phyloP scores from a whole-genome alignment of 2,329 filamentous ascomycete genomes.

The Fusarium ramigenum region DNA sequence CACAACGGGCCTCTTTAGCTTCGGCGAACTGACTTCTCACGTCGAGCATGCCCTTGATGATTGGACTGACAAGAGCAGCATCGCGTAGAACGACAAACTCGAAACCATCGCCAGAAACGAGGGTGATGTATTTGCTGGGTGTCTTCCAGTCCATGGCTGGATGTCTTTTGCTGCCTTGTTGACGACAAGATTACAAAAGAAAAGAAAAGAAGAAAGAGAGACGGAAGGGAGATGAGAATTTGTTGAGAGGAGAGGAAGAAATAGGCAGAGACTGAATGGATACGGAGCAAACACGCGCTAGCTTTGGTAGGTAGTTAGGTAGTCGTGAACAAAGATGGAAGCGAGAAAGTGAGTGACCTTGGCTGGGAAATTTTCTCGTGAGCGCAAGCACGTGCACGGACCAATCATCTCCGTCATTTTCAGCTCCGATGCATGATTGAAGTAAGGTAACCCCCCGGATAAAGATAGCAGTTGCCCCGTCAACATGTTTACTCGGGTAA shows the following conservation, averaged over 20 bases:
- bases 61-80: constrained; percentile 73
- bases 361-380: constrained; percentile 32
- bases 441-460: constrained; percentile 5
- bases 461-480: constrained; percentile 45
- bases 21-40: constrained; percentile 74
- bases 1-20: constrained; percentile 69
- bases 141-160: constrained; percentile 37
- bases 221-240: not conserved
- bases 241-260: constrained; percentile 10
- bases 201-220: constrained; percentile 7
- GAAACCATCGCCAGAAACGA: constrained; percentile 78
- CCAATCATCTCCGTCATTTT: constrained; percentile 29
- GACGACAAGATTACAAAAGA: not conserved
- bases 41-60: constrained; percentile 80
- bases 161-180: not conserved
- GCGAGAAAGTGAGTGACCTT: not conserved
- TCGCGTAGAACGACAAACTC: constrained; percentile 80
- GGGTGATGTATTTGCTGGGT: constrained; percentile 76
- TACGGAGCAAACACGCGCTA: constrained; percentile 17
- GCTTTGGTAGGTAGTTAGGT: not conserved
- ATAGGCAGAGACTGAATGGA: constrained; percentile 14
- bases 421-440: constrained; percentile 13
- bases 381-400: constrained; percentile 34
- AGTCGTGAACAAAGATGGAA: not conserved
- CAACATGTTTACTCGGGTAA: constrained; percentile 48